Evolutionary conservation across 164 flowering plant genomes (phyloP).

Genomic region (Hamamelis virginiana): DNA sequence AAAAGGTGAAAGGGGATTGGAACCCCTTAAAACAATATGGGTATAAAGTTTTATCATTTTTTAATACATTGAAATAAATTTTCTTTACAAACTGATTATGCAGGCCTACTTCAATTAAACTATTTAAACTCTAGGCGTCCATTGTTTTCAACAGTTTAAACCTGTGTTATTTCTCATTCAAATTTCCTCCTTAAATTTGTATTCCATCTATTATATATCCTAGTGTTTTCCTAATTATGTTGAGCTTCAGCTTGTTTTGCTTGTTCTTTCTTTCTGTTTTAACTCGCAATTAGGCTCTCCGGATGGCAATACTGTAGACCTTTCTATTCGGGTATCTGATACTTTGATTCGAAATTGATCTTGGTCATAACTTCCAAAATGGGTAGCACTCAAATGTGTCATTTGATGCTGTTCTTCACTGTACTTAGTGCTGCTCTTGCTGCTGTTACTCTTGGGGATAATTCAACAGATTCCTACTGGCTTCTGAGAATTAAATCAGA

Average conservation of each 20-base stretch:
- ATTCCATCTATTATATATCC: neutral
- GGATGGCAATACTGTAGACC: neutral
- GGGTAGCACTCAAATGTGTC: slow-evolving; percentile 32
- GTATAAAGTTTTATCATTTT: slow-evolving; percentile 20
- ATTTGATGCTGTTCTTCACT: slow-evolving; percentile 38
- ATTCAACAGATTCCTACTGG: slow-evolving; percentile 47
- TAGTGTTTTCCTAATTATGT: neutral
- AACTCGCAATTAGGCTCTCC: slow-evolving; percentile 11
- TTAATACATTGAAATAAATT: slow-evolving; percentile 8
- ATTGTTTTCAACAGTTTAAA: slow-evolving; percentile 15
- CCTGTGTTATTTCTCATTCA: slow-evolving; percentile 13
- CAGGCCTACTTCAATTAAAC: slow-evolving; percentile 19
- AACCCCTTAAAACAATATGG: neutral
- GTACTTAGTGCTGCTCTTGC: slow-evolving; percentile 27
- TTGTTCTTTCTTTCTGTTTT: slow-evolving; percentile 12
- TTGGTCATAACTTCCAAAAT: slow-evolving; percentile 27
- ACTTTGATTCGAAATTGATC: slow-evolving; percentile 10
- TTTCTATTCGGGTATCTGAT: slow-evolving; percentile 3
- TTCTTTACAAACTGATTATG: slow-evolving; percentile 17
- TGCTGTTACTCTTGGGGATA: slow-evolving; percentile 29
- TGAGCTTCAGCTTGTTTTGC: slow-evolving; percentile 8
- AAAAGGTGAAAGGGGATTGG: slow-evolving; percentile 15
- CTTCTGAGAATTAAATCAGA: slow-evolving; percentile 67
- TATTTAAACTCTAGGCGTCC: slow-evolving; percentile 40
- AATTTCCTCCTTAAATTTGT: slow-evolving; percentile 6